Conservation (phyloP, 345 rosid genomes). For the Bruguiera sexangula region DNA sequence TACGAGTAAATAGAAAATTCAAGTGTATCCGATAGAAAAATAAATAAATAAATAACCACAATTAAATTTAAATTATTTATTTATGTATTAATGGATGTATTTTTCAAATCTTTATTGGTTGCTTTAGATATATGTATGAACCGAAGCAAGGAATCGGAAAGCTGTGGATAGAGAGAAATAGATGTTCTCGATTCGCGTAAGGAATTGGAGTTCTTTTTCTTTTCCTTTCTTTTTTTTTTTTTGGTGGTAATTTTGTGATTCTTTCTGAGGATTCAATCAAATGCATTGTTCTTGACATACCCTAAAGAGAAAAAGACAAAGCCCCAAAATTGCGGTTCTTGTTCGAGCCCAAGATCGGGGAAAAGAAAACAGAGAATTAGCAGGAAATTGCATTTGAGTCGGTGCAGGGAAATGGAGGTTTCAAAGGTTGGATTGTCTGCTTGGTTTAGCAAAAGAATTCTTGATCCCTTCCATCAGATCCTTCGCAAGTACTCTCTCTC, state of each 20-base stretch:
- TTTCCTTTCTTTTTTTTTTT: neutral
- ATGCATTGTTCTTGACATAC: too few species aligned
- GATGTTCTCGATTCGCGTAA: neutral
- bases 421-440: slow-evolving; percentile 25
- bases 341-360: too few species aligned
- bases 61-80: too few species aligned
- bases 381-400: neutral
- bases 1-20: too few species aligned
- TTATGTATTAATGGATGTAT: too few species aligned
- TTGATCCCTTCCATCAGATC: slow-evolving; percentile 71
- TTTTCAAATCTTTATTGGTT: too few species aligned
- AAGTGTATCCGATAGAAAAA: too few species aligned
- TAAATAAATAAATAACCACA: too few species aligned
- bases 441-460: slow-evolving; percentile 58
- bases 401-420: slow-evolving; percentile 28
- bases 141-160: slow-evolving; percentile 15
- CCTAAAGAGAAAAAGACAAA: too few species aligned
- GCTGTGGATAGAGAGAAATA: neutral
- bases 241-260: neutral
- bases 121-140: neutral
- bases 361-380: too few species aligned
- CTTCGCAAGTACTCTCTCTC: slow-evolving; percentile 50
- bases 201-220: neutral
- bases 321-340: too few species aligned
- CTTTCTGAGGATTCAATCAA: neutral